Percentiles rank a stretch among this genome's conserved stretches.
Conservation (phyloP, 1,139 yeast genomes). For the Protomyces macrosporus region DNA sequence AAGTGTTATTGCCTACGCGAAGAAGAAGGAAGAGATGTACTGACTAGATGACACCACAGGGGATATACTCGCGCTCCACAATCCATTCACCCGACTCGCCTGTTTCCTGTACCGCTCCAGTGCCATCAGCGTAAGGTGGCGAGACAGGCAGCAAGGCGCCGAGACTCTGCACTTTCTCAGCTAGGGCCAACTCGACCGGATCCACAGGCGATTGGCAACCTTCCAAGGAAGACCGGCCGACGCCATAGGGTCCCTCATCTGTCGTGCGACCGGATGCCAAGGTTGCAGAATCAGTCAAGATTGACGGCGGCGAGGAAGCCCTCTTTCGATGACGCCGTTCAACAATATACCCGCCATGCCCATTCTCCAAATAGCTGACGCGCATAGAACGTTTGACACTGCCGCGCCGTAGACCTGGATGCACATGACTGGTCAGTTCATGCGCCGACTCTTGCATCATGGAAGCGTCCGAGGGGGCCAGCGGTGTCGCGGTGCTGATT, state of each 20-base stretch:
- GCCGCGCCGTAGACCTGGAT: background rate
- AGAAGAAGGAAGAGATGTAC: background rate
- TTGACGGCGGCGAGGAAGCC: no score
- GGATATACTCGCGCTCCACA: background rate
- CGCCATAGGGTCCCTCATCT: background rate
- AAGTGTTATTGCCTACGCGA: background rate
- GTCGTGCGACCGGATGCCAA: background rate
- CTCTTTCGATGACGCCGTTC: background rate
- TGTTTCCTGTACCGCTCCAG: no score
- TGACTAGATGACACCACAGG: background rate
- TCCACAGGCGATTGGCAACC: background rate
- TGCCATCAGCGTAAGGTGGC: no score
- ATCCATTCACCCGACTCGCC: background rate
- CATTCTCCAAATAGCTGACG: background rate
- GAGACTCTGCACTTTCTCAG: background rate
- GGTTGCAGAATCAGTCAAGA: no score
- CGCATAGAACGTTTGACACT: background rate
- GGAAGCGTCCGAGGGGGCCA: background rate
- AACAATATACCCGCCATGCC: background rate
- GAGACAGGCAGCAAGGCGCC: background rate
- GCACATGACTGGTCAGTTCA: background rate
- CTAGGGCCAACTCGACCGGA: background rate
- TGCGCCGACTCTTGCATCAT: background rate
- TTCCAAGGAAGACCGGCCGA: no score
- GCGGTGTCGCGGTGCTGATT: no score